Conservation (phyloP, 148 eudicot species). For the Tetragonia tetragonoides region DNA sequence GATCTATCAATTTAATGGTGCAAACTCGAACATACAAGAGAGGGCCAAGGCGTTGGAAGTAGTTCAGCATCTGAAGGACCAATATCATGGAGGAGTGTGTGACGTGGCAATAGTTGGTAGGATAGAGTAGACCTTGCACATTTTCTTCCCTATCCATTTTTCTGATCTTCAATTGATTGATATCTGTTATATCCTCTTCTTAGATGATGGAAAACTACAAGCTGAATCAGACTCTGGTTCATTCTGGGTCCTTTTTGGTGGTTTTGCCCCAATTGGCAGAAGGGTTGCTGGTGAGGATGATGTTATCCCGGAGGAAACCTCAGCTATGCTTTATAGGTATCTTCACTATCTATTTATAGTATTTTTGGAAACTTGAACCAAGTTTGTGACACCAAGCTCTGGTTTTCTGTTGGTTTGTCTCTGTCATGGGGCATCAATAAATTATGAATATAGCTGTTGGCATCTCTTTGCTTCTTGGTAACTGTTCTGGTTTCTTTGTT, state of each 20-base stretch:
- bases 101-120: conserved; percentile 97
- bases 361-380: background rate
- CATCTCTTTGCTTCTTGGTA: background rate
- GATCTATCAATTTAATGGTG: conserved; percentile 97
- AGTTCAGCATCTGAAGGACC: conserved; percentile 85
- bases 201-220: conserved; percentile 97
- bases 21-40: conserved; percentile 97
- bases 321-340: conserved; percentile 75
- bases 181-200: background rate
- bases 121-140: conserved; percentile 23
- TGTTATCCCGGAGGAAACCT: conserved; percentile 65
- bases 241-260: conserved; percentile 98
- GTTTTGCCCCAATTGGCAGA: conserved; percentile 97
- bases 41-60: conserved; percentile 98
- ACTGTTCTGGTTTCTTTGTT: background rate
- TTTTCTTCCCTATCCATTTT: background rate
- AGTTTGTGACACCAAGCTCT: background rate
- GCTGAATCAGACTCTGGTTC: conserved; percentile 96
- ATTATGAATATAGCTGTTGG: background rate
- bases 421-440: background rate
- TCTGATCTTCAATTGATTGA: conserved; percentile 14
- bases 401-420: background rate
- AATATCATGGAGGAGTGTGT: conserved; percentile 80
- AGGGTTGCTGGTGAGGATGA: conserved; percentile 88
- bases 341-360: conserved; percentile 2